Base-by-base conservation (phyloP, 2,329 filamentous ascomycete genomes). In the Xylaria sp. region DNA sequence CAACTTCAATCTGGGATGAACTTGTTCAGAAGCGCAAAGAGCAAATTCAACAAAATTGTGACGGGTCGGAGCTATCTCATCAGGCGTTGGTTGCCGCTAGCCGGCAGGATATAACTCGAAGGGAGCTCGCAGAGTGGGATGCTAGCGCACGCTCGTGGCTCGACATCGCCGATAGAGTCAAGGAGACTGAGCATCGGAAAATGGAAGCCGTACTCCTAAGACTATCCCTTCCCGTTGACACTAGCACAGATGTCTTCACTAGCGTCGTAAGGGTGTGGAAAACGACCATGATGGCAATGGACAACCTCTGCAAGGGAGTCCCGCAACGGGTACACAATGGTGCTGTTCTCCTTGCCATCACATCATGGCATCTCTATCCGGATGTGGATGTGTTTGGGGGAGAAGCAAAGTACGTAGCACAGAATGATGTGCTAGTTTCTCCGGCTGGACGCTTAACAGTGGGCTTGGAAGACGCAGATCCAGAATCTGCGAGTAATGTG, bases 111-210 rank as follows among this genome's bases (percentile, higher is more conserved):
- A 57, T 57, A 27, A 42, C 35, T n/a, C 54, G 65, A 21, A 27
- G 8, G 3, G 35, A 69, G 1, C 61, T 69, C 16, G 53, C 53
- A 25, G 58, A 66, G 10, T 83, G 80, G 81, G 81, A 82, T 71
- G 76, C 78, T 1, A 81, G 80, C 60, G 77, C 78, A 0, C 72
- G 81, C 2, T 68, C 81, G 0, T 83, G 81, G 82, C 69, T 82
- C 1, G 68, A 70, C 2, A 75, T 65, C 1, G 80, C 79, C 5
- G 79, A 81, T 57, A 40, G 64, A 5, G 74, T 70, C 16, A 80
- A 79, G 54, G 75, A 77, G 18, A 76, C 65, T 8, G 75, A 79
- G 53, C 78, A 47, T 18, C n/a, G 18, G 25, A n/a, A 50, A 27
- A 42, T 42, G 35, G 21, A 42, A 42, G 21, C 35, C 8, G 23